Base-by-base conservation (phyloP, 192 early-diverging fungal genomes). In the Umbelopsis ramanniana region DNA sequence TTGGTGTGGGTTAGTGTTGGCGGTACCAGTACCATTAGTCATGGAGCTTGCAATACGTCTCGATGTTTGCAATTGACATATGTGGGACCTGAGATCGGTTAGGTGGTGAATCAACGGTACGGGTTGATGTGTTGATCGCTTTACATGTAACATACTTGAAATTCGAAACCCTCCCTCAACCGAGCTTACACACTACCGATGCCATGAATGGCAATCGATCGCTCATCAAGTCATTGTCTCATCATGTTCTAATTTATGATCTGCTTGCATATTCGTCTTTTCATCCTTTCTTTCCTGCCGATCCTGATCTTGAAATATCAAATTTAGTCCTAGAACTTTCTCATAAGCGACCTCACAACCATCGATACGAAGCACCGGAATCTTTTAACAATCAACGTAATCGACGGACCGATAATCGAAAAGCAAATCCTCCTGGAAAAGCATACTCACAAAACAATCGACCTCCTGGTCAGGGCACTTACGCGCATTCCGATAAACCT, bases 281-380 rank as follows among this genome's bases (percentile, higher is more conserved):
- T 50, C 1, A 15, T 46, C 17, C 6, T 10, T 50, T n/a, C n/a
- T 50, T n/a, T 19, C n/a, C 17, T 50, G 9, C 19, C 17, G 48
- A 5, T 21, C 15, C 15, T 50, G 9, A 43, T 43, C 40, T 26
- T 63, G 33, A 63, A 37, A 63, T 37, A 29, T 37, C 33, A 19
- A 19, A 17, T 63, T 63, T 35, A 63, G 57, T 63, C 57, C 57
- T 63, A 37, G 57, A 63, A 37, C 15, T 26, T 37, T 37, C 24
- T n/a, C 57, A 35, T 35, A 63, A 63, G 17, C 26, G 57, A 19
- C 29, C 29, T 6, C 57, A 63, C 2, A 3, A 37, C 19, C 23
- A 63, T 63, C 57, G 57, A 63, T 15, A 29, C 2, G 57, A 63
- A 37, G 26, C 26, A 12, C 17, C 26, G 15, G 29, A 63, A 38